Percentiles rank a stretch among this genome's conserved stretches.
These are phyloP conservation scores for Phaeotremella skinneri DNA, from an alignment of 768 basidiomycete genomes.

Conservation along the genomic window DNA sequence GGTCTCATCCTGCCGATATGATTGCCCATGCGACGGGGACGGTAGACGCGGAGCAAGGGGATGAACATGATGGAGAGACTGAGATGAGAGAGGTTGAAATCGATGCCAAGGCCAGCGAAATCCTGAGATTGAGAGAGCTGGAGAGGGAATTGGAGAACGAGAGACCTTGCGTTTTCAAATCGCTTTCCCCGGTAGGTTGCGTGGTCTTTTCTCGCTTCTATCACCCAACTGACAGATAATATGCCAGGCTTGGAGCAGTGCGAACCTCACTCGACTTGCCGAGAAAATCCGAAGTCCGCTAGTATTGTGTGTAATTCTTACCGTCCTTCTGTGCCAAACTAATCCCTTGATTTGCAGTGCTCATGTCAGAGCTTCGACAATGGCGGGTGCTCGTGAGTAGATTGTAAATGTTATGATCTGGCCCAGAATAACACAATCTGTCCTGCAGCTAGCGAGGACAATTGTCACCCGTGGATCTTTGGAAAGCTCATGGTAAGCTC, in stretches of 20 bases:
- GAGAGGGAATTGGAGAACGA: slow-evolving; percentile 45
- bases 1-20: neutral
- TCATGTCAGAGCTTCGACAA: slow-evolving; percentile 88
- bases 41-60: neutral
- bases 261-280: slow-evolving; percentile 85
- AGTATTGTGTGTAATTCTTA: slow-evolving; percentile 68
- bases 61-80: neutral
- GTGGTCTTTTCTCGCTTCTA: neutral
- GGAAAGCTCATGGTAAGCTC: slow-evolving; percentile 81
- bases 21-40: neutral
- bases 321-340: slow-evolving; percentile 10
- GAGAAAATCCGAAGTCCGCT: slow-evolving; percentile 96
- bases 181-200: slow-evolving; percentile 75
- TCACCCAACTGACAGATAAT: neutral
- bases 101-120: slow-evolving; percentile 16
- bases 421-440: slow-evolving; percentile 5
- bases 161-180: slow-evolving; percentile 87
- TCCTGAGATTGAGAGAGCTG: slow-evolving; percentile 26
- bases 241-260: slow-evolving; percentile 91
- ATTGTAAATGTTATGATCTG: neutral
- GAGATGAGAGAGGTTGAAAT: neutral
- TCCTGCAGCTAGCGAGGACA: slow-evolving; percentile 49
- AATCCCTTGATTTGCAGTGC: slow-evolving; percentile 54
- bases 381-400: slow-evolving; percentile 50
- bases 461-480: slow-evolving; percentile 80